phyloP scores from a whole-genome alignment of 768 basidiomycete genomes.

The Russula emetica region DNA sequence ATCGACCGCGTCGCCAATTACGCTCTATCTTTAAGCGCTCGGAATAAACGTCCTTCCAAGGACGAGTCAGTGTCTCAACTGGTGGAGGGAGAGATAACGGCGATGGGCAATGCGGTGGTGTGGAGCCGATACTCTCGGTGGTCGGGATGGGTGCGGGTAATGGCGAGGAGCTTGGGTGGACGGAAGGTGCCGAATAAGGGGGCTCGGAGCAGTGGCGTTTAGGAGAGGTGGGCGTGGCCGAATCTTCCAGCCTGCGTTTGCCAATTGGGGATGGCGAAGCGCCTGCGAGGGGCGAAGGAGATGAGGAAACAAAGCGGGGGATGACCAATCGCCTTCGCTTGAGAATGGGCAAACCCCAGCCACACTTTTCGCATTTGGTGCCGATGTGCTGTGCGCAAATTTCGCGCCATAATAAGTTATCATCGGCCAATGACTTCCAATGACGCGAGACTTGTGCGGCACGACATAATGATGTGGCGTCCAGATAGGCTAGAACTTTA shows the following conservation, averaged over 20 bases:
- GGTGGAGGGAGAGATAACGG: constrained; percentile 22
- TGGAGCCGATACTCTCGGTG: not conserved
- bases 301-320: constrained; percentile 35
- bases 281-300: constrained; percentile 33
- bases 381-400: constrained; percentile 99
- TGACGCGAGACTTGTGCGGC: constrained; percentile 84
- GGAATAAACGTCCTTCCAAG: constrained; percentile 98
- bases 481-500: constrained; percentile 82
- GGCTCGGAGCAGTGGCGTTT: constrained; percentile 15
- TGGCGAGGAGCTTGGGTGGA: not conserved
- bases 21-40: constrained; percentile 95
- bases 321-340: constrained; percentile 60
- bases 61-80: constrained; percentile 56
- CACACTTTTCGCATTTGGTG: constrained; percentile 92
- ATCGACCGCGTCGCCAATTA: constrained; percentile 95
- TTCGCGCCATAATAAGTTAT: constrained; percentile 89
- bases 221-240: constrained; percentile 14
- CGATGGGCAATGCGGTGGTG: constrained; percentile 8
- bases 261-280: constrained; percentile 26
- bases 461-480: constrained; percentile 88
- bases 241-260: constrained; percentile 43
- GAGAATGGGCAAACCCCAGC: constrained; percentile 92
- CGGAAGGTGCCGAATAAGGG: not conserved
- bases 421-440: constrained; percentile 90
- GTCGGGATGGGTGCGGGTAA: constrained; percentile 12